Percentiles rank a stretch among this genome's conserved stretches.
These are phyloP conservation scores for Juncus inflexus DNA, from an alignment of 176 grass and related monocot species.

Conservation along the genomic window DNA sequence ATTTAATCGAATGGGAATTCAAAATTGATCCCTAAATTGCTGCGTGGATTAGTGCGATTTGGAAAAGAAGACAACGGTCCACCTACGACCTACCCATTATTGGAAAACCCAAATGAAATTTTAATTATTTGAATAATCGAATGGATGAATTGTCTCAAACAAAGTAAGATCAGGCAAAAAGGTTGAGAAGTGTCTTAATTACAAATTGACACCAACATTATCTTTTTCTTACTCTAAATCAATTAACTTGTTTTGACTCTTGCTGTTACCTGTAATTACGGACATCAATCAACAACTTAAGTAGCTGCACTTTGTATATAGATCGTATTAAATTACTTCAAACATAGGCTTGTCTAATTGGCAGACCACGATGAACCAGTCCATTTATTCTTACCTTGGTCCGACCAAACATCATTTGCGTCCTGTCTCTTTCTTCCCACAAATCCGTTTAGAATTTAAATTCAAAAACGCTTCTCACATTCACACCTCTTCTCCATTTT, in stretches of 20 bases:
- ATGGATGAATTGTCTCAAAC: neutral
- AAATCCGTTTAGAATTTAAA: constrained; percentile 24
- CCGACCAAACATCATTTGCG: too few species aligned
- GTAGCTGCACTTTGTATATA: too few species aligned
- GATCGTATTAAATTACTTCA: too few species aligned
- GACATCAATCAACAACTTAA: neutral
- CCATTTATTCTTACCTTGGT: too few species aligned
- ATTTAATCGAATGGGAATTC: too few species aligned
- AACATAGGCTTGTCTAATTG: too few species aligned
- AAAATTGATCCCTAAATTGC: constrained; percentile 1
- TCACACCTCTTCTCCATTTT: neutral
- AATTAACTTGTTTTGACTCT: neutral
- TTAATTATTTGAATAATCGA: neutral
- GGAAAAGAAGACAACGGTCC: neutral
- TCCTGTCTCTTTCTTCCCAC: neutral
- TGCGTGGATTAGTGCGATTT: neutral
- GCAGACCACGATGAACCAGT: too few species aligned
- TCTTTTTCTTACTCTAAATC: too few species aligned
- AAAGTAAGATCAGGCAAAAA: constrained; percentile 1
- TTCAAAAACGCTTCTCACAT: constrained; percentile 3
- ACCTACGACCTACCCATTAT: constrained; percentile 3
- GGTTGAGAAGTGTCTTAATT: too few species aligned
- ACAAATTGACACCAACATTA: too few species aligned
- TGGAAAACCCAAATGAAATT: neutral
- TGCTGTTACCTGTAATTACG: neutral